These are phyloP conservation scores for Plasmodium gaboni DNA, from an alignment of 169 alveolate species.

Conservation along the genomic window DNA sequence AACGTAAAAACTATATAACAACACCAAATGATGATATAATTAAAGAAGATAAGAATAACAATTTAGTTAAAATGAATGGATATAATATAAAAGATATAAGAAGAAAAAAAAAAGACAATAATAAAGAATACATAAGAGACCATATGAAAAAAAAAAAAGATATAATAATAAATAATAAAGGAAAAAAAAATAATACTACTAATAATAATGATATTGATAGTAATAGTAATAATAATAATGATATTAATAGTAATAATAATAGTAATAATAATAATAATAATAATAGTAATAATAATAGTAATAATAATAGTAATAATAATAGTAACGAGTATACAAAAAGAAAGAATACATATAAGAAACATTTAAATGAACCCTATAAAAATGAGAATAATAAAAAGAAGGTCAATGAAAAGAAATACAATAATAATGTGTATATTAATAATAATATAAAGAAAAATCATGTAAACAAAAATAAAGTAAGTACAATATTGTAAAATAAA, in stretches of 20 bases:
- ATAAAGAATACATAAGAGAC: conserved; percentile 39
- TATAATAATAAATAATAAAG: conserved; percentile 3
- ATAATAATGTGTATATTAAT: background rate
- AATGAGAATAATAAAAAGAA: conserved; percentile 22
- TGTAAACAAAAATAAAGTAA: conserved; percentile 30
- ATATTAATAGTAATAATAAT: conserved; percentile 21
- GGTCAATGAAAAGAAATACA: conserved; percentile 12
- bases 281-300: conserved; percentile 23
- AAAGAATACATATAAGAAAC: conserved; percentile 26
- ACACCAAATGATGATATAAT: background rate
- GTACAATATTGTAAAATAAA: conserved; percentile 14
- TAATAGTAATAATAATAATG: background rate
- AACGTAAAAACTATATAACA: background rate
- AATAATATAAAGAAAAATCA: conserved; percentile 27
- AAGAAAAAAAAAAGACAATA: conserved; percentile 51
- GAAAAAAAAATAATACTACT: no score
- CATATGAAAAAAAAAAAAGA: conserved; percentile 29
- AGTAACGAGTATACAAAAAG: conserved; percentile 20
- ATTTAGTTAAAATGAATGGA: conserved; percentile 11
- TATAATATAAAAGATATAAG: conserved; percentile 1
- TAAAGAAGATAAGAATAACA: conserved; percentile 14
- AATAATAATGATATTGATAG: conserved; percentile 6
- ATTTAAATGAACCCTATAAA: conserved; percentile 14
- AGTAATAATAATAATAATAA: conserved; percentile 12
- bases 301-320: background rate